Conservation (phyloP, 805 yeast species). For the Aciculoconidium aculeatum region DNA sequence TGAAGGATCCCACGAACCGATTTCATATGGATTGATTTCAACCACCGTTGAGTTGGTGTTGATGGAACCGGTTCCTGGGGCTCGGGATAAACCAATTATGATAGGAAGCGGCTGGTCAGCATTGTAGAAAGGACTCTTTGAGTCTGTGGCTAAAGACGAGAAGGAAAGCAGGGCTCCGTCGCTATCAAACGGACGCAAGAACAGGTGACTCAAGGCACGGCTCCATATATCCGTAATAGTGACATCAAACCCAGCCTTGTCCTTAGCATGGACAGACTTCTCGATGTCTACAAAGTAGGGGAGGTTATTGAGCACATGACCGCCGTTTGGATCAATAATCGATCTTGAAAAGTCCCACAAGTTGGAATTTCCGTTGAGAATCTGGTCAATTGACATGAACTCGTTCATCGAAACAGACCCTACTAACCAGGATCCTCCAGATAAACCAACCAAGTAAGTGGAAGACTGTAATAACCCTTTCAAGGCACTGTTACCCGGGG, state of each 20-base stretch:
- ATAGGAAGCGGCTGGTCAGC: conserved; percentile 37
- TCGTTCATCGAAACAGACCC: conserved; percentile 18
- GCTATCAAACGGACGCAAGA: conserved; percentile 16
- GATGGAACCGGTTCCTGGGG: conserved; percentile 25
- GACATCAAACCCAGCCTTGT: conserved; percentile 27
- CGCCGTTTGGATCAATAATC: conserved; percentile 11
- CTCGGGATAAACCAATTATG: conserved; percentile 33
- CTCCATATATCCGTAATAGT: conserved; percentile 38
- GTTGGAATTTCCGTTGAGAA: conserved; percentile 8
- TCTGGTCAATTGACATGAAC: conserved; percentile 14
- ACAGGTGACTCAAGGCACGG: conserved; percentile 29
- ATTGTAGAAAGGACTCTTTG: conserved; percentile 18
- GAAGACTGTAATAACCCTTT: conserved; percentile 28
- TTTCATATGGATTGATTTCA: conserved; percentile 34
- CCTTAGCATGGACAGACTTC: conserved; percentile 19
- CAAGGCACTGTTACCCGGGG: conserved; percentile 34
- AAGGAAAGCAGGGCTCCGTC: conserved; percentile 21
- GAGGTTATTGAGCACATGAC: conserved; percentile 3
- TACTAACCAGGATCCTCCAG: conserved; percentile 39
- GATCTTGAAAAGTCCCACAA: conserved; percentile 15
- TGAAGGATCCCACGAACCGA: conserved; percentile 87
- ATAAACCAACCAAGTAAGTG: conserved; percentile 33
- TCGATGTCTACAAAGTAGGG: conserved; percentile 37
- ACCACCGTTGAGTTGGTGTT: conserved; percentile 33
- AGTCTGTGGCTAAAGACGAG: conserved; percentile 10